Conservation (phyloP, 768 basidiomycete genomes). For the Auricularia auricula-judae region DNA sequence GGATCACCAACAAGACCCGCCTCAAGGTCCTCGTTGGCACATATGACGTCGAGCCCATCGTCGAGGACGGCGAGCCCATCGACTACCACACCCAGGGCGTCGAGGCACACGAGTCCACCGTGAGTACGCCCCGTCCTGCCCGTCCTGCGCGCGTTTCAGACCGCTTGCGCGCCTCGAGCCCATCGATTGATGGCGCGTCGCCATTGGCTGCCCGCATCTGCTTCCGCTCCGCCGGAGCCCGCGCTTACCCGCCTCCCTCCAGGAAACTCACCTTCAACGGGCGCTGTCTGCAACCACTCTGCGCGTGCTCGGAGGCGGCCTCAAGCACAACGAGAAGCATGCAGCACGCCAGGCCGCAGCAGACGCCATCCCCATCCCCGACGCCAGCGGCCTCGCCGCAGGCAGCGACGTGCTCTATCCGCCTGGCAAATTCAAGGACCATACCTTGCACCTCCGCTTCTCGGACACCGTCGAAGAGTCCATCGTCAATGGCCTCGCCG, state of each 20-base stretch:
- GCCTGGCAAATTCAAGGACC: conserved; percentile 58
- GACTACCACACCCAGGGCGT: conserved; percentile 2
- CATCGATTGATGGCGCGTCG: conserved; percentile 22
- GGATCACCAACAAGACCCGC: background rate
- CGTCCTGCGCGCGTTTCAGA: background rate
- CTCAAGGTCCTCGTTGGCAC: background rate
- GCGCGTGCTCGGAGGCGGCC: conserved; percentile 15
- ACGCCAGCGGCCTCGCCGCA: conserved; percentile 68
- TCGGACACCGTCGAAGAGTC: conserved; percentile 83
- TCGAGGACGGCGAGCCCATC: background rate
- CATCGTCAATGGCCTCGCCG: conserved; percentile 44
- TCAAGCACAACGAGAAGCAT: conserved; percentile 22
- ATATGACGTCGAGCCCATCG: background rate
- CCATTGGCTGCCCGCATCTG: conserved; percentile 36
- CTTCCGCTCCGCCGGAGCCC: conserved; percentile 39
- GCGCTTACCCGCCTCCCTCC: conserved; percentile 31
- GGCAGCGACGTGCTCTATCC: conserved; percentile 76
- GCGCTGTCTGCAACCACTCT: conserved; percentile 45
- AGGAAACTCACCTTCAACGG: conserved; percentile 51
- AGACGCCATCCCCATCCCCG: conserved; percentile 87
- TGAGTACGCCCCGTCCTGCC: background rate
- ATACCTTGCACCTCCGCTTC: conserved; percentile 64
- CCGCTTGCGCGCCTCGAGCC: background rate
- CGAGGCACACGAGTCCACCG: background rate
- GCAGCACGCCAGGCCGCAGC: conserved; percentile 26